Conservation (phyloP, 176 grass and related monocot species). For the Saccharum officinarum region DNA sequence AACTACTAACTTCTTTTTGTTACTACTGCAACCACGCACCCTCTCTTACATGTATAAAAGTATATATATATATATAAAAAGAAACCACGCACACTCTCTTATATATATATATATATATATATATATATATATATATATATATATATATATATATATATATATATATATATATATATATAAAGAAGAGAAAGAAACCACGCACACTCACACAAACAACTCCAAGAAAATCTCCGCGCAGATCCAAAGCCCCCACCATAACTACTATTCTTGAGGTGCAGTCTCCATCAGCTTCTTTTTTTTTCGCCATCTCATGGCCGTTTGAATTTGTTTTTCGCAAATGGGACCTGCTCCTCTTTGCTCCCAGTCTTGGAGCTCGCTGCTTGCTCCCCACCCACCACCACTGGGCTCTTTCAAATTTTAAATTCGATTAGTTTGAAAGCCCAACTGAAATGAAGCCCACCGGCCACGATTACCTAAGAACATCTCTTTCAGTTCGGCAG, state of each 20-base stretch:
- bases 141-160: too few species aligned
- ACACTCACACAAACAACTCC: slow-evolving; percentile 18
- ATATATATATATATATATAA: background rate
- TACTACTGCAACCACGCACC: background rate
- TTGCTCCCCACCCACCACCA: slow-evolving; percentile 63
- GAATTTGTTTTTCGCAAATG: slow-evolving; percentile 18
- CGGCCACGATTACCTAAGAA: slow-evolving; percentile 5
- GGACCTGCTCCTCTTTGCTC: slow-evolving; percentile 42
- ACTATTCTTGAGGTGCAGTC: slow-evolving; percentile 37
- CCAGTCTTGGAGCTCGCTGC: slow-evolving; percentile 39
- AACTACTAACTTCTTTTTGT: too few species aligned
- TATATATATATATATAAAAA: too few species aligned
- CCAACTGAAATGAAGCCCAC: slow-evolving; percentile 30
- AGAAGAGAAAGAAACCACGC: too few species aligned
- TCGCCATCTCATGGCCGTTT: background rate
- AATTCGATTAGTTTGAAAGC: slow-evolving; percentile 11
- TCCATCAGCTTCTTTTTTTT: slow-evolving; percentile 35
- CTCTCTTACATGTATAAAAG: background rate
- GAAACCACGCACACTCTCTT: too few species aligned
- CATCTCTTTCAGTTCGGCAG: background rate
- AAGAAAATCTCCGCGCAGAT: slow-evolving; percentile 42
- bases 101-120: too few species aligned
- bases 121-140: too few species aligned
- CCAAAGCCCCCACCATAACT: slow-evolving; percentile 31
- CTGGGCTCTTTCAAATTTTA: slow-evolving; percentile 26